phyloP scores from a whole-genome alignment of 1,284 basidiomycete species.

The Marasmius sp. region DNA sequence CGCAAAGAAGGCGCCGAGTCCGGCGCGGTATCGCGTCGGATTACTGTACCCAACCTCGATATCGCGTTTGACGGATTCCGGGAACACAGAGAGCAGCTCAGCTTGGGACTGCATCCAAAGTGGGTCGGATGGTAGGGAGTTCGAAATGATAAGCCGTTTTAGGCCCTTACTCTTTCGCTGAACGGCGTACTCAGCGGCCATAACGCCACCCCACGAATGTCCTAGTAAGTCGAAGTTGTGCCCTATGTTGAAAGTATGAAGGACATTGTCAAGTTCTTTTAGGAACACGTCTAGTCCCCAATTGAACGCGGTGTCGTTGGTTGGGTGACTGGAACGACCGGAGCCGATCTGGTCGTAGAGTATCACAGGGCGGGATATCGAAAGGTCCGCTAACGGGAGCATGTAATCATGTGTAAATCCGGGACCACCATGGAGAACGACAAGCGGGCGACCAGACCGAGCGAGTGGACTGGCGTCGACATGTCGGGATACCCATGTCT shows the following conservation, averaged over 20 bases:
- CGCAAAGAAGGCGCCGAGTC: neutral
- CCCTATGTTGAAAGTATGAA: neutral
- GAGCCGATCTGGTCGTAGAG: conserved; percentile 4
- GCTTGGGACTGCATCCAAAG: neutral
- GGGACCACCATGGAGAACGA: conserved; percentile 31
- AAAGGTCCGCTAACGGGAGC: conserved; percentile 1
- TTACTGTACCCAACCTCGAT: neutral
- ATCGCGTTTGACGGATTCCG: neutral
- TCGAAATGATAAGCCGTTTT: neutral
- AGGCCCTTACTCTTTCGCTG: neutral
- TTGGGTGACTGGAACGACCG: neutral
- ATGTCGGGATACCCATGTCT: neutral
- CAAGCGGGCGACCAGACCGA: conserved; percentile 17
- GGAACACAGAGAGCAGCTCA: neutral
- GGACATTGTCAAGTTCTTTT: neutral
- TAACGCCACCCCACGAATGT: neutral
- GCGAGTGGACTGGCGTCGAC: neutral
- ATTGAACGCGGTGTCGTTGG: neutral
- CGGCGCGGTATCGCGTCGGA: neutral
- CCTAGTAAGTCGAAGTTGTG: neutral
- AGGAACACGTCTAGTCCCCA: neutral
- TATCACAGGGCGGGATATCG: neutral
- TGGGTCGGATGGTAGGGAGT: neutral
- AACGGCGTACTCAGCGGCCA: neutral
- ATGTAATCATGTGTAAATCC: conserved; percentile 25